Percentiles rank a stretch among this genome's conserved stretches.
These are phyloP conservation scores for Cicer cuneatum DNA, from an alignment of 306 rosid species.

Conservation along the genomic window DNA sequence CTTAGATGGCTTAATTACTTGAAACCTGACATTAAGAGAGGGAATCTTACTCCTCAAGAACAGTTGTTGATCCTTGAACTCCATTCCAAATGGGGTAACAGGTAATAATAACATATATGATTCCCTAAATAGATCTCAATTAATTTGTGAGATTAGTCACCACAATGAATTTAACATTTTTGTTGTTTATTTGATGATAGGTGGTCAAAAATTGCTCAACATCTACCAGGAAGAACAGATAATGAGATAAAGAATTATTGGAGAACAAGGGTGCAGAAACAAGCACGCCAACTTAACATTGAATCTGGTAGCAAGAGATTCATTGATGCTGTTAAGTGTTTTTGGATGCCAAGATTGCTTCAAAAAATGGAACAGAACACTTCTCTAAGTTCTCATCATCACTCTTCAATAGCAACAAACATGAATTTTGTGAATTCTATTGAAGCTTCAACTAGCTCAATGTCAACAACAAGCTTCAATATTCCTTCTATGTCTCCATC, in stretches of 20 bases:
- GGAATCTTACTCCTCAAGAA: constrained; percentile 90
- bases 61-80: constrained; percentile 91
- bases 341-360: constrained; percentile 83
- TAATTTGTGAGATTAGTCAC: background rate
- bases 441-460: constrained; percentile 41
- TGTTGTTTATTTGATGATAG: constrained; percentile 44
- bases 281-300: constrained; percentile 82
- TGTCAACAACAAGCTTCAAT: constrained; percentile 46
- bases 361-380: constrained; percentile 72
- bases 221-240: constrained; percentile 92
- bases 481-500: constrained; percentile 45
- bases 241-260: constrained; percentile 92
- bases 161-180: background rate
- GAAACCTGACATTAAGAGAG: constrained; percentile 94
- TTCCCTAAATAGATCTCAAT: background rate
- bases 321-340: constrained; percentile 71
- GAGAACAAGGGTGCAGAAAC: constrained; percentile 94
- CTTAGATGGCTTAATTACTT: constrained; percentile 92
- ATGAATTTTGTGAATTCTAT: constrained; percentile 47
- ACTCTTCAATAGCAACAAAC: constrained; percentile 48
- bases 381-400: constrained; percentile 29
- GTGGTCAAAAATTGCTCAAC: constrained; percentile 95
- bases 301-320: constrained; percentile 81
- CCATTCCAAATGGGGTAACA: constrained; percentile 93
- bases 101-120: constrained; percentile 46